phyloP scores from a whole-genome alignment of 2,329 filamentous ascomycete genomes.

The Fusarium nurragi region DNA sequence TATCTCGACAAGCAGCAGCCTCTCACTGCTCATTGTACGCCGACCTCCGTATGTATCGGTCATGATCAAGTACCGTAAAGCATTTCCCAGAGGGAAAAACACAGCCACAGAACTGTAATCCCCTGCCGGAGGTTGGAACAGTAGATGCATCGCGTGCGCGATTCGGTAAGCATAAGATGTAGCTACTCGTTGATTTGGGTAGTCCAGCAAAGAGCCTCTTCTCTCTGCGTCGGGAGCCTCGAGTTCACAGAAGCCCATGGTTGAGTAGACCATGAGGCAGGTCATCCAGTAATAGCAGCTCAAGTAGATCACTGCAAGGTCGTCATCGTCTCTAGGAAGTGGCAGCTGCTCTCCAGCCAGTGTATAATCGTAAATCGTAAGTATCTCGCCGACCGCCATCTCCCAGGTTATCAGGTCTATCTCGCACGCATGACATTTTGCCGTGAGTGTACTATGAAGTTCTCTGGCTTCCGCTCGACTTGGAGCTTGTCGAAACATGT shows the following conservation, averaged over 20 bases:
- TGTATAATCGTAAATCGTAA: slow-evolving; percentile 11
- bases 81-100: slow-evolving; percentile 9
- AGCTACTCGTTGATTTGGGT: background rate
- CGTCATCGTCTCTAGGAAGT: background rate
- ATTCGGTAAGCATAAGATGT: slow-evolving; percentile 15
- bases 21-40: background rate
- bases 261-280: slow-evolving; percentile 12
- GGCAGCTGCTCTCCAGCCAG: background rate
- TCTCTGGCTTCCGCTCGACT: background rate
- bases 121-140: background rate
- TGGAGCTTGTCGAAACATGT: background rate
- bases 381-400: background rate
- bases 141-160: background rate
- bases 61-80: slow-evolving; percentile 21
- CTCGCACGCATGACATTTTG: background rate
- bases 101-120: slow-evolving; percentile 1
- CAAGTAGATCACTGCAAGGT: slow-evolving; percentile 7
- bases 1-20: background rate
- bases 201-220: background rate
- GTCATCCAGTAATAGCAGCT: slow-evolving; percentile 24
- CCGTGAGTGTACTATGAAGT: rapidly evolving
- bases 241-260: slow-evolving; percentile 11
- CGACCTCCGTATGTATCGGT: background rate
- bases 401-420: background rate
- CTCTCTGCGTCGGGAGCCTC: rapidly evolving